Evolutionary conservation across 768 basidiomycete species (phyloP), one percentile per base, ranked within the genome.

Genomic region (Terana coerulea): DNA sequence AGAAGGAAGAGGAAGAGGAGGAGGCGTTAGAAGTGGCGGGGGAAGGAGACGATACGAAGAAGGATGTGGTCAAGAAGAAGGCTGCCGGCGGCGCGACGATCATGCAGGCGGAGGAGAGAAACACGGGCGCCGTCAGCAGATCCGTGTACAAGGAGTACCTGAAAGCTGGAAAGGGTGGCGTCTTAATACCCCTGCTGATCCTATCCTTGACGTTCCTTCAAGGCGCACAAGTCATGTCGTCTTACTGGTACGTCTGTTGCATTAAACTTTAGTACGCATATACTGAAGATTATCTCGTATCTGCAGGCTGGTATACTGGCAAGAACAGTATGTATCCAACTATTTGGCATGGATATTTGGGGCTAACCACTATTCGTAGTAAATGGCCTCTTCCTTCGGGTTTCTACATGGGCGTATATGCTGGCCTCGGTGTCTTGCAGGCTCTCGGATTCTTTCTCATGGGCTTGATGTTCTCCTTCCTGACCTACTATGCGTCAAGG

Each of bases 341-440:
- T 29, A 22, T 52, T 35, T n/a, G 21, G 29, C 3, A 21, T 22
- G 33, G 17, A 22, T 26, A 26, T 29, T 17, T 17, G 12, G 9
- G 6, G 45, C 24, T 26, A 26, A 45, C 62, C 59, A 61, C 5
- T 11, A 21, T 31, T 35, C 40, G 47, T 47, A 79, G 75, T 43
- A 73, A 82, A 61, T 92, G 80, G 75, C 67, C 72, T 15, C 72
- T 71, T 51, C 57, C 84, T 5, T 69, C 78, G 59, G 82, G 81
- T 2, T 89, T 91, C 65, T 93, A 90, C 62, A 92, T 91, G 84
- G 88, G 82, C 39, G 75, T 91, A 14, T 94, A 93, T 61, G 90
- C 86, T 12, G 76, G 65, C 19, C 73, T 93, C 2, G 90, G 89
- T 55, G 70, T 87, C 36, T 71, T 76, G 0, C 88, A 91, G 62